phyloP scores from a whole-genome alignment of 2,329 filamentous ascomycete species.

The Diaporthe capsici region DNA sequence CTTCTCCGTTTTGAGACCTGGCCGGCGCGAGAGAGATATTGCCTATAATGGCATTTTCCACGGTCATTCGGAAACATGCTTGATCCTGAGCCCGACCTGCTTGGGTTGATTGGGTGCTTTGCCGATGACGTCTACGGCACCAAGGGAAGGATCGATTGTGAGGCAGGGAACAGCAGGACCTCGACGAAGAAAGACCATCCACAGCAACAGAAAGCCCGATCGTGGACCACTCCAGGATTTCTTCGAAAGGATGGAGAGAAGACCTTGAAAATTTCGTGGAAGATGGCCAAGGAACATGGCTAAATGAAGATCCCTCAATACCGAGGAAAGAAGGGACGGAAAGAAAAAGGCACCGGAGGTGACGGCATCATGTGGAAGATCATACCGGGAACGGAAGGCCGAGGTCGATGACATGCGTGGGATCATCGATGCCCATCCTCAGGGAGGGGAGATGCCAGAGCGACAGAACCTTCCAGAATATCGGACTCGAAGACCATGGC shows the following conservation, averaged over 20 bases:
- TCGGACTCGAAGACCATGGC: background rate
- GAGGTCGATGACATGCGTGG: background rate
- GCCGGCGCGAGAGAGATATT: background rate
- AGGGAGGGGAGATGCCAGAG: background rate
- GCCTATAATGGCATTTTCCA: too few species aligned
- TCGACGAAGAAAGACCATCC: background rate
- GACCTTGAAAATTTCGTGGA: background rate
- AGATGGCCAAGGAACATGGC: background rate
- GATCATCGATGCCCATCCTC: background rate
- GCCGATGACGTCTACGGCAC: background rate
- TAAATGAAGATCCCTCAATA: background rate
- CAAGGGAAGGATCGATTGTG: background rate
- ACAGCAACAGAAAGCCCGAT: background rate
- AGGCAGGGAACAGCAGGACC: background rate
- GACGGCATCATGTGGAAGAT: background rate
- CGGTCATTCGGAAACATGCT: conserved; percentile 3
- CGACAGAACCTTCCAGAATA: background rate
- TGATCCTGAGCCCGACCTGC: background rate
- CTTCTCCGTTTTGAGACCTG: background rate
- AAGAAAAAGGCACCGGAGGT: background rate
- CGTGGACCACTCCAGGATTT: background rate
- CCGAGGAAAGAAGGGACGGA: conserved; percentile 27
- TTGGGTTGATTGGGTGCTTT: background rate
- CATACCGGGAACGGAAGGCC: background rate
- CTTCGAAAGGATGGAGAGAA: background rate